Conservation (phyloP, 345 rosid genomes). For the Eucalyptus pumila region DNA sequence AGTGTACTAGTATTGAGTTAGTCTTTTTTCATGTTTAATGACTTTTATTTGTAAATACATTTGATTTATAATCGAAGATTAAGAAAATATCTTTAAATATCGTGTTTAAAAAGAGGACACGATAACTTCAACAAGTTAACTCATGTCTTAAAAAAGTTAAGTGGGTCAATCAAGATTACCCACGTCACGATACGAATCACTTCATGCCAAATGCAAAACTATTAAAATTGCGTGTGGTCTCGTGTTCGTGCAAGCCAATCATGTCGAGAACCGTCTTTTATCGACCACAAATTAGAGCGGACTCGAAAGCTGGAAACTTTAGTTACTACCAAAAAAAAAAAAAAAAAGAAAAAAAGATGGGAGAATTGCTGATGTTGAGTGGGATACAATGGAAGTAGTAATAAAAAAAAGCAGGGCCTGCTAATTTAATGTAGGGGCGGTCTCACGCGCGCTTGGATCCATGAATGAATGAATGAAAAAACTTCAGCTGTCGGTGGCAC, state of each 20-base stretch:
- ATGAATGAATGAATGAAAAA: background rate
- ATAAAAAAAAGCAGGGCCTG: background rate
- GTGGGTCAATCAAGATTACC: background rate
- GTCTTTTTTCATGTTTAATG: background rate
- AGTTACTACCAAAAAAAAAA: background rate
- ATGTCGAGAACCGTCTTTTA: background rate
- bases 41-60: background rate
- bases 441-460: background rate
- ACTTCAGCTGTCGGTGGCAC: background rate
- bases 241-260: background rate
- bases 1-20: background rate
- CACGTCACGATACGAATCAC: rapidly evolving
- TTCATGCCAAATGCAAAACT: background rate
- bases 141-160: background rate
- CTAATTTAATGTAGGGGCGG: background rate
- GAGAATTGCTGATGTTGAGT: background rate
- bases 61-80: background rate
- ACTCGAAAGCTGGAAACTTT: background rate
- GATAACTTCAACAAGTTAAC: background rate
- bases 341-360: background rate
- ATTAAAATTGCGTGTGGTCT: background rate
- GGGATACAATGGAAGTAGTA: background rate
- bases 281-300: background rate
- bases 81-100: too few species aligned
- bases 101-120: background rate